These are phyloP conservation scores for Chlorociboria aeruginascens DNA, from an alignment of 495 filamentous ascomycete genomes.

Conservation along the genomic window DNA sequence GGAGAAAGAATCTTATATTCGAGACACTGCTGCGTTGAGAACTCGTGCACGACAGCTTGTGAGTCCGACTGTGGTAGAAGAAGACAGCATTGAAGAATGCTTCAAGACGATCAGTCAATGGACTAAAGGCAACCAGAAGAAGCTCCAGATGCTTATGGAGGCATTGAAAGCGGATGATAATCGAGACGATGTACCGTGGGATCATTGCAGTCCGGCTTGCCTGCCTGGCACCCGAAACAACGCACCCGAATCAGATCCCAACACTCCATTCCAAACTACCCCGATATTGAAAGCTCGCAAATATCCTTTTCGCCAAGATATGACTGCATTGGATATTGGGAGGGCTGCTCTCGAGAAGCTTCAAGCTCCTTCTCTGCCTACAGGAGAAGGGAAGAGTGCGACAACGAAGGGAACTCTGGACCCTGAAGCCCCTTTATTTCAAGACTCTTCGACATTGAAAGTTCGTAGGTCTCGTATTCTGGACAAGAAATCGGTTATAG, in stretches of 20 bases:
- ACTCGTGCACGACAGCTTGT: neutral
- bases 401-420: neutral
- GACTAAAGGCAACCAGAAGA: conserved; percentile 7
- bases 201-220: neutral
- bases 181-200: neutral
- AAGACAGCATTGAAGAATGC: neutral
- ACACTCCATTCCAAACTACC: neutral
- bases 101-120: conserved; percentile 4
- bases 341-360: neutral
- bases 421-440: conserved; percentile 8
- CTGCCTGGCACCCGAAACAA: neutral
- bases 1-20: no score
- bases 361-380: neutral
- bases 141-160: neutral
- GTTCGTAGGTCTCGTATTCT: neutral
- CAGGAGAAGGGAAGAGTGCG: neutral
- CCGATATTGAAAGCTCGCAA: no score
- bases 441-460: neutral
- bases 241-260: neutral
- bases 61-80: neutral
- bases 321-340: no score
- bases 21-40: no score
- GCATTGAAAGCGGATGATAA: conserved; percentile 1
- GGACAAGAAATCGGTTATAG: neutral
- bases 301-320: no score